These are phyloP conservation scores for Penicillium samsonianum DNA, from an alignment of 495 filamentous ascomycete genomes.

Conservation along the genomic window DNA sequence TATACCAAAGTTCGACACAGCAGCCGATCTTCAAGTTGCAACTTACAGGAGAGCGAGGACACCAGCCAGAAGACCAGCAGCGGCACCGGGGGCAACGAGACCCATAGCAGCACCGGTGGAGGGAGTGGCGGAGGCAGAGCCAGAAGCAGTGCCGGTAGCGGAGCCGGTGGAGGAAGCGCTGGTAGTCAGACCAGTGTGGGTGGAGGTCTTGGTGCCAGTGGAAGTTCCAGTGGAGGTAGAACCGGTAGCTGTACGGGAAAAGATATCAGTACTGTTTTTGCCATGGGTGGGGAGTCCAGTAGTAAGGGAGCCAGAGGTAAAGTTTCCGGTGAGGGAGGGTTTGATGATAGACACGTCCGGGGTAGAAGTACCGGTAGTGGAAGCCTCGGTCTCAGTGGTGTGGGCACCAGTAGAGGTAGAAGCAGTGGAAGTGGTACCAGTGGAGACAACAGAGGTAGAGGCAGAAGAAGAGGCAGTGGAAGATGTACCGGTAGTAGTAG, in stretches of 20 bases:
- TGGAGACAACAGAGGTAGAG: constrained; percentile 3
- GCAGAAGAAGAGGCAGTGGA: constrained; percentile 7
- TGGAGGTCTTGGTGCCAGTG: constrained; percentile 9
- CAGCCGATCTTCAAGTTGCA: background rate
- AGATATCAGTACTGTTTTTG: background rate
- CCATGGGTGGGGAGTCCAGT: background rate
- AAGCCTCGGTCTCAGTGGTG: constrained; percentile 13
- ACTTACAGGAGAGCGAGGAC: constrained; percentile 27
- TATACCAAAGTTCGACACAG: background rate
- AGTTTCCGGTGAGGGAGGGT: background rate
- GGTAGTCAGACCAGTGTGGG: constrained; percentile 12
- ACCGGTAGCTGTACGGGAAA: background rate
- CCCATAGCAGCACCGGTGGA: constrained; percentile 18
- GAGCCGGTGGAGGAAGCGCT: constrained; percentile 13
- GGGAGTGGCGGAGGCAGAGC: constrained; percentile 18
- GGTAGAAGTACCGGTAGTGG: constrained; percentile 13
- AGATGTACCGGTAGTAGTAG: constrained; percentile 16
- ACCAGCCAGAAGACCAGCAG: constrained; percentile 23
- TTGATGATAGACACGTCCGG: background rate
- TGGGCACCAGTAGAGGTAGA: constrained; percentile 9
- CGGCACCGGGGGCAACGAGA: constrained; percentile 28
- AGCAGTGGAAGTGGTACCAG: constrained; percentile 2
- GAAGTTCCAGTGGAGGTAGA: background rate
- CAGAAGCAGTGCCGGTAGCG: constrained; percentile 13
- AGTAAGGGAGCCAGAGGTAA: background rate